Evolutionary conservation across 1,139 yeast genomes (phyloP).

Genomic region (Yamadazyma aaseri): DNA sequence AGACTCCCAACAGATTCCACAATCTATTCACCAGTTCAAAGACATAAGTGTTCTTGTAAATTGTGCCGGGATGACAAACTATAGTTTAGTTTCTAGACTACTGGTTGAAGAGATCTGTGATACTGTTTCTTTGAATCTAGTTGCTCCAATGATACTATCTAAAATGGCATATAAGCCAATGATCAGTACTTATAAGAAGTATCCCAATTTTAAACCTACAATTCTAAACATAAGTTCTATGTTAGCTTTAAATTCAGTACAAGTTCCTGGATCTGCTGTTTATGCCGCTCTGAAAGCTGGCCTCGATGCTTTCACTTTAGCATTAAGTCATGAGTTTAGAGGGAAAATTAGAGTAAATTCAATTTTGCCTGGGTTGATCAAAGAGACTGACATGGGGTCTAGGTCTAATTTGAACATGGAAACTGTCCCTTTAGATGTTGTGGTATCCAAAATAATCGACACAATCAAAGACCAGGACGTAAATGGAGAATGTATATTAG

Average conservation of each 20-base stretch:
- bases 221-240: constrained; percentile 73
- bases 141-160: constrained; percentile 62
- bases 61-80: constrained; percentile 80
- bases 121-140: constrained; percentile 60
- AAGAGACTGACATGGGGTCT: constrained; percentile 70
- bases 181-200: constrained; percentile 28
- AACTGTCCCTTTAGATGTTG: constrained; percentile 22
- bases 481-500: constrained; percentile 36
- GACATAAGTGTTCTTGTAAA: constrained; percentile 53
- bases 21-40: constrained; percentile 14
- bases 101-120: constrained; percentile 39
- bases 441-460: constrained; percentile 27
- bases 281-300: constrained; percentile 87
- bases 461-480: constrained; percentile 29
- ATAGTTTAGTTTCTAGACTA: constrained; percentile 50
- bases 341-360: constrained; percentile 57
- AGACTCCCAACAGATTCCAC: constrained; percentile 5
- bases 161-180: constrained; percentile 47
- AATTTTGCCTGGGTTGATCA: constrained; percentile 70
- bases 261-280: constrained; percentile 62
- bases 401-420: constrained; percentile 24
- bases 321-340: constrained; percentile 63
- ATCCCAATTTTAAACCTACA: constrained; percentile 20
- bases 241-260: constrained; percentile 46
- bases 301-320: constrained; percentile 59